Evolutionary conservation across 2,329 filamentous ascomycete species (phyloP).

Genomic region (Cyphellophora attinorum): DNA sequence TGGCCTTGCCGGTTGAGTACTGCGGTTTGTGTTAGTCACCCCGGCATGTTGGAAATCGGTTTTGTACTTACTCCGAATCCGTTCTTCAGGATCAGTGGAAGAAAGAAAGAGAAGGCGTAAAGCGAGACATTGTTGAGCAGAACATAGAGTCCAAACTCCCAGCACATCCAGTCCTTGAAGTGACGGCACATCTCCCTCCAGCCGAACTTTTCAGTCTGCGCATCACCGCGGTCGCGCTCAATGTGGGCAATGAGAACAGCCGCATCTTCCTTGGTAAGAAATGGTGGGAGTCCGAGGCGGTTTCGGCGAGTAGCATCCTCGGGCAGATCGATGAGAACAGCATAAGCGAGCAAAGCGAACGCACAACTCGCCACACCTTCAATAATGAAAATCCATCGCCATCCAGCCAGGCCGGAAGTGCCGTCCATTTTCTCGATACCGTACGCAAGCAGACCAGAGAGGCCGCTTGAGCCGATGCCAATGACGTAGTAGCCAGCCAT

Average conservation of each 20-base stretch:
- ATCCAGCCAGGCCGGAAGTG: conserved; percentile 43
- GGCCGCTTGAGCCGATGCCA: conserved; percentile 36
- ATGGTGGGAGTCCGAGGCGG: conserved; percentile 3
- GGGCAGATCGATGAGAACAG: conserved; percentile 62
- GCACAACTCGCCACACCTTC: conserved; percentile 41
- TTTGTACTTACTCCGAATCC: too few relatives aligned
- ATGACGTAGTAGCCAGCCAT: conserved; percentile 22
- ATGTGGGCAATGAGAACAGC: conserved; percentile 31
- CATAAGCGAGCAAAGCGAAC: conserved; percentile 41
- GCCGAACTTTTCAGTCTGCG: conserved; percentile 36
- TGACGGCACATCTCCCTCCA: conserved; percentile 36
- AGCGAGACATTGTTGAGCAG: conserved; percentile 2
- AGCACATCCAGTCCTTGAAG: conserved; percentile 42
- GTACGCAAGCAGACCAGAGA: conserved; percentile 49
- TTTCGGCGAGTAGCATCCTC: conserved; percentile 38
- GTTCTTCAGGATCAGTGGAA: too few relatives aligned
- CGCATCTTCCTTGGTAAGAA: conserved; percentile 7
- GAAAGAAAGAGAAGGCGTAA: conserved; percentile 5
- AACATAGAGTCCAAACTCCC: conserved; percentile 33
- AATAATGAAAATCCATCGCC: conserved; percentile 50
- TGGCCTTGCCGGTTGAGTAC: conserved; percentile 54
- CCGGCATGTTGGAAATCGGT: too few relatives aligned
- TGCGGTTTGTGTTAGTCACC: too few relatives aligned
- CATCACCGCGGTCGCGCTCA: conserved; percentile 45
- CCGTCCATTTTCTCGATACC: conserved; percentile 51